phyloP scores from a whole-genome alignment of 169 alveolate species.

The Eimeria brunetti region DNA sequence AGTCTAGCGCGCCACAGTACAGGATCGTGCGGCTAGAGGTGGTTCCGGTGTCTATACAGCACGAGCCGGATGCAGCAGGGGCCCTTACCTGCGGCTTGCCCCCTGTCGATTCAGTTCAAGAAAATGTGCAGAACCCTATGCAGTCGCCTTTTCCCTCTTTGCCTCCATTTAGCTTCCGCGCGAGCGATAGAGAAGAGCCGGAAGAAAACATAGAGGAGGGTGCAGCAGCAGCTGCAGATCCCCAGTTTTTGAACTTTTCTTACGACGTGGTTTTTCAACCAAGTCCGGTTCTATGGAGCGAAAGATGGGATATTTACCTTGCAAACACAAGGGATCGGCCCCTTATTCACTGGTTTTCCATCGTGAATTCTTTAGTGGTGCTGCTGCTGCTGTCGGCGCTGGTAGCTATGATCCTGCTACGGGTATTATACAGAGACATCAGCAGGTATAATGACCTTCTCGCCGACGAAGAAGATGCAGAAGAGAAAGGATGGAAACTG shows the following conservation, averaged over 20 bases:
- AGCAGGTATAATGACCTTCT: slow-evolving; percentile 88
- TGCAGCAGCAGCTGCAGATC: background rate
- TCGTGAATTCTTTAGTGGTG: slow-evolving; percentile 89
- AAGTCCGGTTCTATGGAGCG: slow-evolving; percentile 87
- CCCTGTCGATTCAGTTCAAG: slow-evolving; percentile 16
- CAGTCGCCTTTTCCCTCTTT: slow-evolving; percentile 45
- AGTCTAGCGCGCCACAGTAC: slow-evolving; percentile 13
- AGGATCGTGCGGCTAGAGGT: slow-evolving; percentile 89
- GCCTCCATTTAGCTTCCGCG: slow-evolving; percentile 46
- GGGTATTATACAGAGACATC: slow-evolving; percentile 91
- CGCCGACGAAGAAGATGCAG: slow-evolving; percentile 88
- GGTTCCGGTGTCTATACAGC: slow-evolving; percentile 82
- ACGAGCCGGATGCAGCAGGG: slow-evolving; percentile 37
- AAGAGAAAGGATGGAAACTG: slow-evolving; percentile 94
- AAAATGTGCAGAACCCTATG: background rate
- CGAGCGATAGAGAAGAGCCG: background rate
- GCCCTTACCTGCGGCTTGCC: slow-evolving; percentile 33
- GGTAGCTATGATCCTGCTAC: slow-evolving; percentile 90
- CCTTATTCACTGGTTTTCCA: slow-evolving; percentile 93
- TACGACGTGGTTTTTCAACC: slow-evolving; percentile 90
- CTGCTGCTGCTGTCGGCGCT: slow-evolving; percentile 87
- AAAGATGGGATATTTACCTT: slow-evolving; percentile 92
- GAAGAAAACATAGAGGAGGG: background rate
- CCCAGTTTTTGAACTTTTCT: slow-evolving; percentile 83
- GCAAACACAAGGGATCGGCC: slow-evolving; percentile 85